Evolutionary conservation across 768 basidiomycete genomes (phyloP), one percentile per base, ranked within the genome.

Genomic region (Leccinum uliginosum): DNA sequence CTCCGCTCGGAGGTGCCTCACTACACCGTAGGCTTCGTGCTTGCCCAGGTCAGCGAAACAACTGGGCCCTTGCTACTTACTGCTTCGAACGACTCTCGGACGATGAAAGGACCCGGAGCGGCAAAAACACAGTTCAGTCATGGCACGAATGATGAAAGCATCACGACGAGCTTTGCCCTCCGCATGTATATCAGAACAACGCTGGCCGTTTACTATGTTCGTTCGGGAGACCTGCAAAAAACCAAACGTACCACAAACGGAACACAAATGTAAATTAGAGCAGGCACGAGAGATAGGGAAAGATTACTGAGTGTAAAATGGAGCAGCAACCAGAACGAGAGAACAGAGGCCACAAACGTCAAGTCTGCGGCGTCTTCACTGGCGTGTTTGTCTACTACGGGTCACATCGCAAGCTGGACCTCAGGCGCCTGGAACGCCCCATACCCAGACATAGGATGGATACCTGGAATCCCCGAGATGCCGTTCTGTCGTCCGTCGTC

Each of bases 331-430:
- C 8, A 46, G 23, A 24, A 15, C 6, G 15, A 40, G n/a, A 6
- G 4, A 43, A 43, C 2, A 19, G 19, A 43, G 19, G 40, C 19
- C 19, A 43, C 40, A 17, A 43, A 43, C 19, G 12, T 32, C 30
- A 12, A 32, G 30, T 32, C 12, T 32, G 40, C n/a, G 5, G 4
- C n/a, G n/a, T 19, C 2, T 2, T 5, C n/a, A 40, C 38, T n/a
- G n/a, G 2, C n/a, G 4, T 6, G 11, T 43, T 43, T 11, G n/a
- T 43, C 40, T 43, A 19, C 40, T 40, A 15, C 15, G 34, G 34
- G 17, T 50, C 38, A 71, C 51, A 56, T 69, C 6, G 70, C 70
- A 0, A 71, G 63, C 47, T 67, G 71, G 4, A 62, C 49, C 34
- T 67, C 70, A 0, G 59, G 58, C 4, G 46, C 30, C 27, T 59